A percentile compares a stretch with the other conserved stretches of the same genome.
phyloP scores from a whole-genome alignment of 805 yeast genomes.

The baker's yeast (Saccharomyces cerevisiae) region DNA sequence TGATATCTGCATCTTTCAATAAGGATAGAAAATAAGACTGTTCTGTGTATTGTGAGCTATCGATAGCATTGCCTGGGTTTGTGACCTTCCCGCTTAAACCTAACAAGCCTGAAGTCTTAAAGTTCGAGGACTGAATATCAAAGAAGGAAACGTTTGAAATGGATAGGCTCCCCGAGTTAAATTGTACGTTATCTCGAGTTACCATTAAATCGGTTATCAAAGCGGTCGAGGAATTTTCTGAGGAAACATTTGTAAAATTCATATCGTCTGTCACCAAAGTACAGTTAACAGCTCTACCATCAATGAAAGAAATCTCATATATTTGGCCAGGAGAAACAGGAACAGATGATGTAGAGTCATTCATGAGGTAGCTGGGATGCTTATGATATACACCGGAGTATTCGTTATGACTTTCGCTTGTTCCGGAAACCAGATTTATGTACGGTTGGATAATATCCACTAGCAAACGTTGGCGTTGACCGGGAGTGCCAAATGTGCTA shows the following conservation, averaged over 20 bases:
- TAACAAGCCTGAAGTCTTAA: constrained; percentile 34
- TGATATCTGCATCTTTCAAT: constrained; percentile 25
- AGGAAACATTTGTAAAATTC: constrained; percentile 8
- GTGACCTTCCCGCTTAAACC: constrained; percentile 36
- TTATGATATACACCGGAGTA: constrained; percentile 5
- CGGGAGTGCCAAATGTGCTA: constrained; percentile 28
- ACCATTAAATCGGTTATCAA: neutral
- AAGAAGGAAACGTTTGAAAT: constrained; percentile 31
- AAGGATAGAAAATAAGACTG: constrained; percentile 29
- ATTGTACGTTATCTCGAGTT: neutral
- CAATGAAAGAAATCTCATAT: constrained; percentile 19
- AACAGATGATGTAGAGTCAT: constrained; percentile 15
- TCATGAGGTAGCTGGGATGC: constrained; percentile 9
- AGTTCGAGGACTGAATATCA: constrained; percentile 31
- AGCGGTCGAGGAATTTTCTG: neutral
- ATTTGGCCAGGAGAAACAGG: constrained; percentile 4
- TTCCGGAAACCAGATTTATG: constrained; percentile 28
- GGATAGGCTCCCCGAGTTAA: constrained; percentile 2
- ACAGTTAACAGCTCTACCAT: constrained; percentile 18
- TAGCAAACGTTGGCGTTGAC: constrained; percentile 25
- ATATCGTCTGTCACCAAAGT: constrained; percentile 19
- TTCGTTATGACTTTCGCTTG: constrained; percentile 7
- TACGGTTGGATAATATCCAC: constrained; percentile 35
- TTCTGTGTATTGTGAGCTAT: constrained; percentile 13
- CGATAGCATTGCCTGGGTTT: constrained; percentile 9